Percentiles rank a stretch among this genome's conserved stretches.
These are phyloP conservation scores for Cryptosporidium ubiquitum DNA, from an alignment of 169 alveolate genomes.

Conservation along the genomic window DNA sequence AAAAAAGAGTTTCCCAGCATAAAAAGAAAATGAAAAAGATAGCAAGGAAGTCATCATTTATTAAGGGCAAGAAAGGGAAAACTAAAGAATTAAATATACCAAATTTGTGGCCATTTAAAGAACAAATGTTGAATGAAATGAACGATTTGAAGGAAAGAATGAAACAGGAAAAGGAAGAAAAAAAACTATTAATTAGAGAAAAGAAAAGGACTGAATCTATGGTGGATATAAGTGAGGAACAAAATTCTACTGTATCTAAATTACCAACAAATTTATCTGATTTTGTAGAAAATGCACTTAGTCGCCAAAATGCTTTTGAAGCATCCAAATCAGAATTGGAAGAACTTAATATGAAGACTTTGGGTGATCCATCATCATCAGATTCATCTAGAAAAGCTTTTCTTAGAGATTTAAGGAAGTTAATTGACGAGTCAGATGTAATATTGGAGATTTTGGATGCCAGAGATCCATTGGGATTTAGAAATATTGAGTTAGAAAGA, in stretches of 20 bases:
- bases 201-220: slow-evolving; percentile 6
- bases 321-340: slow-evolving; percentile 72
- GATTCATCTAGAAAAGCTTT: slow-evolving; percentile 82
- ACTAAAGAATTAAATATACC: slow-evolving; percentile 86
- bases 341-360: slow-evolving; percentile 20
- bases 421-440: slow-evolving; percentile 89
- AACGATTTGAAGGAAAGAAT: slow-evolving; percentile 78
- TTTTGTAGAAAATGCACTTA: slow-evolving; percentile 17
- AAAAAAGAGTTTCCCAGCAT: slow-evolving; percentile 86
- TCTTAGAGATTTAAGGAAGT: slow-evolving; percentile 82
- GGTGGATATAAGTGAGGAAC: slow-evolving; percentile 1
- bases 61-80: slow-evolving; percentile 59
- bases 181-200: slow-evolving; percentile 76
- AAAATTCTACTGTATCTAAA: slow-evolving; percentile 31
- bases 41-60: slow-evolving; percentile 81
- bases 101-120: slow-evolving; percentile 86
- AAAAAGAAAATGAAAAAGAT: slow-evolving; percentile 85
- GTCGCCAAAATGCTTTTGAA: slow-evolving; percentile 56
- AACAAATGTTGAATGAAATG: slow-evolving; percentile 75
- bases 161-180: slow-evolving; percentile 77
- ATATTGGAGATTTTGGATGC: slow-evolving; percentile 92
- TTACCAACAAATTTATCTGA: slow-evolving; percentile 1
- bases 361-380: slow-evolving; percentile 26
- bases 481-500: slow-evolving; percentile 88
- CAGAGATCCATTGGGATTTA: slow-evolving; percentile 92